phyloP scores from a whole-genome alignment of 2,329 filamentous ascomycete species.

The Alternaria burnsii region DNA sequence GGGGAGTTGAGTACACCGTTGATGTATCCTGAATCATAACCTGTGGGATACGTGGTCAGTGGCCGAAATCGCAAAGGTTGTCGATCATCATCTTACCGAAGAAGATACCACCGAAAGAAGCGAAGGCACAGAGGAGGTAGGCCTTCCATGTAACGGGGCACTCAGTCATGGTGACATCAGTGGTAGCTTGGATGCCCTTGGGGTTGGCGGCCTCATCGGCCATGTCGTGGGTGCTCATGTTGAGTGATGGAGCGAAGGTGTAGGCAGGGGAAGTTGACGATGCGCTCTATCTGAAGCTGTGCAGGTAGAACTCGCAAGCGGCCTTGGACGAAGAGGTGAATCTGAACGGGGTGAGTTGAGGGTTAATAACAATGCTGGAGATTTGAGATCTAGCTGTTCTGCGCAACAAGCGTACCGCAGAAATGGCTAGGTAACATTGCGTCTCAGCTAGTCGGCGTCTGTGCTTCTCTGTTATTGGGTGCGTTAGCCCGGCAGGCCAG shows the following conservation, averaged over 20 bases:
- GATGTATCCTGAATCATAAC: slow-evolving; percentile 81
- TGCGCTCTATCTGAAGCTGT: slow-evolving; percentile 1
- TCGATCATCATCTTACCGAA: slow-evolving; percentile 53
- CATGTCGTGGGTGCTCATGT: slow-evolving; percentile 1
- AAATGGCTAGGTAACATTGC: slow-evolving; percentile 6
- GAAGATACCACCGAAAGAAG: slow-evolving; percentile 68
- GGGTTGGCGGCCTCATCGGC: slow-evolving; percentile 6
- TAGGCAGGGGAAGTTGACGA: slow-evolving; percentile 1
- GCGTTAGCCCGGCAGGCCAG: neutral
- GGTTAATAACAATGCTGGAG: slow-evolving; percentile 6
- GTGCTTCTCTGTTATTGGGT: neutral
- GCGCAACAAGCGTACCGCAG: slow-evolving; percentile 1
- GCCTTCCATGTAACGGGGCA: slow-evolving; percentile 59
- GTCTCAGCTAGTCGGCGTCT: neutral
- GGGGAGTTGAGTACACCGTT: slow-evolving; percentile 66
- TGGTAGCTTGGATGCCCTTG: slow-evolving; percentile 6
- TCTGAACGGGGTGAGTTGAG: neutral
- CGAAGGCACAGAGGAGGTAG: slow-evolving; percentile 57
- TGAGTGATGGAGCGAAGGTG: neutral
- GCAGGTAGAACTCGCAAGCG: slow-evolving; percentile 5
- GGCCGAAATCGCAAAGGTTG: neutral
- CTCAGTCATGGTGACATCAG: slow-evolving; percentile 37
- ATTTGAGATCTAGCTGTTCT: slow-evolving; percentile 1
- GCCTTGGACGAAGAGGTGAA: neutral
- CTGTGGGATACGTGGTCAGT: slow-evolving; percentile 38